phyloP scores from a whole-genome alignment of 2,329 filamentous ascomycete genomes.

The Penicillium sp. region DNA sequence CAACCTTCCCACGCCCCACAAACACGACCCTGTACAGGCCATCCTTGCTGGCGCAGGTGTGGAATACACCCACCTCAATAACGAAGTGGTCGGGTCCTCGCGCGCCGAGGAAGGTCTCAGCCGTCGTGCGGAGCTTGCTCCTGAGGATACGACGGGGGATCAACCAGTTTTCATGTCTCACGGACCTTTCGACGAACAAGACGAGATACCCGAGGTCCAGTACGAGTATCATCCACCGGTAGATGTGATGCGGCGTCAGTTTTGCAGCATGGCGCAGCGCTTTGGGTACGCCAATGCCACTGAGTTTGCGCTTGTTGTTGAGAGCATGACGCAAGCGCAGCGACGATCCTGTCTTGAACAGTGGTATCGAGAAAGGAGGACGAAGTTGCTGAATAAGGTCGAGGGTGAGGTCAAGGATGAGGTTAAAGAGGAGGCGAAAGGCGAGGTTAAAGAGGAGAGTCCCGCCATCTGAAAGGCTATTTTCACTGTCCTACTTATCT shows the following conservation, averaged over 20 bases:
- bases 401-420: slow-evolving; percentile 3
- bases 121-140: slow-evolving; percentile 64
- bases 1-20: slow-evolving; percentile 43
- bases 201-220: slow-evolving; percentile 51
- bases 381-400: slow-evolving; percentile 41
- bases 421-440: neutral
- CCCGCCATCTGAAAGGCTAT: neutral
- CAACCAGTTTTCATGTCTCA: slow-evolving; percentile 37
- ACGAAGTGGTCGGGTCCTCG: slow-evolving; percentile 90
- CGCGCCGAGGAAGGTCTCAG: slow-evolving; percentile 86
- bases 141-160: slow-evolving; percentile 32
- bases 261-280: slow-evolving; percentile 83
- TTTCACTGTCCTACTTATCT: slow-evolving; percentile 1
- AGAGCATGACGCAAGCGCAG: slow-evolving; percentile 85
- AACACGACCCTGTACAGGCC: slow-evolving; percentile 76
- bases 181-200: slow-evolving; percentile 14
- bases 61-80: slow-evolving; percentile 94
- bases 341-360: slow-evolving; percentile 74
- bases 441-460: neutral
- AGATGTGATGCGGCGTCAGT: slow-evolving; percentile 76
- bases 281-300: slow-evolving; percentile 76
- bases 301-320: slow-evolving; percentile 87
- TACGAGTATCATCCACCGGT: slow-evolving; percentile 69
- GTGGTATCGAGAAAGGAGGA: slow-evolving; percentile 72
- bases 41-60: slow-evolving; percentile 88